phyloP scores from a whole-genome alignment of 2,329 filamentous ascomycete species.

The Fusarium praegraminearum region DNA sequence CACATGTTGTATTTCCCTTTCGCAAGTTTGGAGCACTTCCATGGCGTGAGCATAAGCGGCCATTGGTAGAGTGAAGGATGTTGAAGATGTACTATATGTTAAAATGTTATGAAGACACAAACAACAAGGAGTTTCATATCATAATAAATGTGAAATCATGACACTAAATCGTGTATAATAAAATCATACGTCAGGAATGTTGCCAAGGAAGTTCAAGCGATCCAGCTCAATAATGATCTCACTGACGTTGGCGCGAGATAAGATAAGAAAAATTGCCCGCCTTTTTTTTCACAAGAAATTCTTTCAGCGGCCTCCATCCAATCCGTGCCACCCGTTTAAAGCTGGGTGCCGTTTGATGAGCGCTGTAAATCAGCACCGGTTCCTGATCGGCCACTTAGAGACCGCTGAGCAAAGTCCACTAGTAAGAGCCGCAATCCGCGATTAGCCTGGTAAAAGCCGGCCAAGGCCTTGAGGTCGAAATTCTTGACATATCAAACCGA shows the following conservation, averaged over 20 bases:
- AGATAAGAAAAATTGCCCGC: conserved; percentile 17
- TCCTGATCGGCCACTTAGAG: conserved; percentile 30
- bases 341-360: conserved; percentile 5
- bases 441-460: conserved; percentile 21
- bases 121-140: not conserved
- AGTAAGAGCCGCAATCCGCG: conserved; percentile 38
- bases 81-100: conserved; percentile 2
- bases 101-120: not conserved
- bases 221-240: conserved; percentile 1
- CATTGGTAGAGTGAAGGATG: conserved; percentile 36
- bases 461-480: conserved; percentile 31
- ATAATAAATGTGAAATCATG: not conserved
- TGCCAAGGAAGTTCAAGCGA: not conserved
- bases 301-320: conserved; percentile 15
- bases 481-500: conserved; percentile 41
- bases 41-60: conserved; percentile 66
- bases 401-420: conserved; percentile 26
- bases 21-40: conserved; percentile 67
- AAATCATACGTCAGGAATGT: not conserved
- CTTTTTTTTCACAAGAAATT: conserved; percentile 18
- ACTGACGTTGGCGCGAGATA: conserved; percentile 10
- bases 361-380: conserved; percentile 11
- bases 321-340: not conserved
- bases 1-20: conserved; percentile 78
- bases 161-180: not conserved